These are phyloP conservation scores for Pelagomonas calceolata DNA, from an alignment of 108 stramenopile genomes.

Conservation along the genomic window DNA sequence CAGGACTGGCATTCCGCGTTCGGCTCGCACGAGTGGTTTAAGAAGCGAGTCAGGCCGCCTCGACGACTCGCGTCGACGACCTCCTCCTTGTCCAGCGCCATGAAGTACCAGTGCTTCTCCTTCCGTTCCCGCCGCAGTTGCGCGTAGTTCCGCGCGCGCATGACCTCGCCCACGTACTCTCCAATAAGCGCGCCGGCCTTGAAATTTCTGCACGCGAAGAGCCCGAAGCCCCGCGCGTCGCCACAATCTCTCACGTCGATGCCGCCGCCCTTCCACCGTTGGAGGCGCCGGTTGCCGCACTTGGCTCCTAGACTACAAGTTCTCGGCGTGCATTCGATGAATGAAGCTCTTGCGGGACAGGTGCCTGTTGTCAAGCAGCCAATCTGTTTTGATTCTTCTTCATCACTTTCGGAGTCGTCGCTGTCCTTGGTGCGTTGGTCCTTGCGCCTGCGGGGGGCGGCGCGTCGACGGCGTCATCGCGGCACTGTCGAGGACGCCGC, in stretches of 20 bases:
- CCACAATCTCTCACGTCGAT: background rate
- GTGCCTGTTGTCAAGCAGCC: background rate
- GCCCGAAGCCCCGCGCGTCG: background rate
- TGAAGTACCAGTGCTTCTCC: conserved; percentile 59
- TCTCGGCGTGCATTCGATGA: background rate
- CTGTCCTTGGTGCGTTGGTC: background rate
- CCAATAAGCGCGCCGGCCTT: conserved; percentile 51
- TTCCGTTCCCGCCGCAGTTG: conserved; percentile 29
- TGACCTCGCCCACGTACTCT: conserved; percentile 76
- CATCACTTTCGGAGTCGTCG: background rate
- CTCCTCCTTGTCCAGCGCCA: conserved; percentile 72
- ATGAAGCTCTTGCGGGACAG: background rate
- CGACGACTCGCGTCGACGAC: conserved; percentile 82
- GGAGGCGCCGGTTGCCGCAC: background rate
- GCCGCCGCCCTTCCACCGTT: background rate
- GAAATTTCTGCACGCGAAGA: background rate
- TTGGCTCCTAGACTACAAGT: background rate
- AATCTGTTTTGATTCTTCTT: background rate
- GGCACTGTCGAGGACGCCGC: too few species aligned
- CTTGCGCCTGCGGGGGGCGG: too few species aligned
- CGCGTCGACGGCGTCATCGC: too few species aligned
- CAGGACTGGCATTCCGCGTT: conserved; percentile 82
- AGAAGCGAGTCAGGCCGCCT: conserved; percentile 87
- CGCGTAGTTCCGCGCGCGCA: conserved; percentile 40
- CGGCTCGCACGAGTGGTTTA: conserved; percentile 96